Conservation (phyloP, 2,329 filamentous ascomycete species). For the Paradendryphiella salina region DNA sequence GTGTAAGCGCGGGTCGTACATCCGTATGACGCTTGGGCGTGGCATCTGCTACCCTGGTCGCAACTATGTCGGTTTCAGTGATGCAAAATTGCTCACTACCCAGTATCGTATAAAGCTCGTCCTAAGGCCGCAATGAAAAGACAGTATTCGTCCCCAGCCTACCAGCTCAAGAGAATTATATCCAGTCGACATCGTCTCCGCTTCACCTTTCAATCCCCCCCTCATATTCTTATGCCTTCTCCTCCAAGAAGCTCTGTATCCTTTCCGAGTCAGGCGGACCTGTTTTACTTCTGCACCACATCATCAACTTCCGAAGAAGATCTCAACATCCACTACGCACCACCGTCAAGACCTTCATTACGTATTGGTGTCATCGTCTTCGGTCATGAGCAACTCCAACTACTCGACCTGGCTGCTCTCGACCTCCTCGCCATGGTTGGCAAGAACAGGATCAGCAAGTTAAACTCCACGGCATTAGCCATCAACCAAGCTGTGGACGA, state of each 20-base stretch:
- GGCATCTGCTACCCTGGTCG: slow-evolving; percentile 15
- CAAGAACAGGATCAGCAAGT: slow-evolving; percentile 32
- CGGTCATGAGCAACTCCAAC: slow-evolving; percentile 36
- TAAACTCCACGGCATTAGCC: slow-evolving; percentile 29
- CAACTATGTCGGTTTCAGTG: slow-evolving; percentile 10
- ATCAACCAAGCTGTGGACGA: slow-evolving; percentile 42
- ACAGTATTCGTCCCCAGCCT: slow-evolving; percentile 10
- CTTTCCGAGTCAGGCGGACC: slow-evolving; percentile 42
- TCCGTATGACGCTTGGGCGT: slow-evolving; percentile 30
- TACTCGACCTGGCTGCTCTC: slow-evolving; percentile 40
- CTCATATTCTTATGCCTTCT: slow-evolving; percentile 36
- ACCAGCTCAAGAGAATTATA: background rate
- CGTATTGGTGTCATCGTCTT: slow-evolving; percentile 41
- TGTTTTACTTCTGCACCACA: slow-evolving; percentile 46
- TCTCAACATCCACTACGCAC: slow-evolving; percentile 38
- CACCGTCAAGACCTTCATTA: slow-evolving; percentile 42
- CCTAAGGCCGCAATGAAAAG: slow-evolving; percentile 22
- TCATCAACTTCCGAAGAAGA: slow-evolving; percentile 41
- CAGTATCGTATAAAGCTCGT: slow-evolving; percentile 30
- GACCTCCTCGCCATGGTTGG: slow-evolving; percentile 41
- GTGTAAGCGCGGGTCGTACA: slow-evolving; percentile 32
- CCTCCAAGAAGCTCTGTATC: slow-evolving; percentile 39
- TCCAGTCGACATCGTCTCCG: background rate
- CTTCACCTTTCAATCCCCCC: background rate
- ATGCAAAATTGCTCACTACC: slow-evolving; percentile 13